A percentile compares a stretch with the other conserved stretches of the same genome.
Evolutionary conservation across 2,329 filamentous ascomycete species (phyloP).

Genomic region (Colletotrichum somersetense): DNA sequence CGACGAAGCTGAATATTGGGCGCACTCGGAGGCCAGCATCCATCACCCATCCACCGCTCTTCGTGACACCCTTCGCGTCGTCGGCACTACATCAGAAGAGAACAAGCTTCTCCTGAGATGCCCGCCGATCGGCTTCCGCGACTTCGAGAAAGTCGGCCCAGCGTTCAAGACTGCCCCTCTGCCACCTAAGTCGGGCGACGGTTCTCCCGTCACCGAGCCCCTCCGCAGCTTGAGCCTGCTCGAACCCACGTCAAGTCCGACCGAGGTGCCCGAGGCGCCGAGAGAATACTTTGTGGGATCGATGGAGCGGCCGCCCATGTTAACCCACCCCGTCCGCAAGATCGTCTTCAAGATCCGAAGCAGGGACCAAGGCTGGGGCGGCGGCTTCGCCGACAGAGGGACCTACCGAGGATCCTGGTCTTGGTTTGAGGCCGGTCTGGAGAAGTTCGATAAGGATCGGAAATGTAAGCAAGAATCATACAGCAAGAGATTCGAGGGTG

Average conservation of each 20-base stretch:
- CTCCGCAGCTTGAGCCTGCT: constrained; percentile 24
- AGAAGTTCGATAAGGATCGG: constrained; percentile 62
- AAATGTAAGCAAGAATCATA: constrained; percentile 42
- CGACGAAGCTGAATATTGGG: constrained; percentile 74
- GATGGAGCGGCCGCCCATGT: constrained; percentile 43
- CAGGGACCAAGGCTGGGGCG: constrained; percentile 71
- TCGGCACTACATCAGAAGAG: constrained; percentile 45
- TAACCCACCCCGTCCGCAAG: constrained; percentile 68
- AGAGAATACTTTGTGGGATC: constrained; percentile 51
- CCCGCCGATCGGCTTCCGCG: constrained; percentile 53
- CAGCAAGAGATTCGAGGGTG: rapidly evolving
- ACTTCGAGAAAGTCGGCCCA: constrained; percentile 28
- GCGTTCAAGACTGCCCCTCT: constrained; percentile 36
- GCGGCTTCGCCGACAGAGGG: constrained; percentile 46
- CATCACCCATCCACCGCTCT: constrained; percentile 44
- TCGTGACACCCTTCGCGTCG: constrained; percentile 43
- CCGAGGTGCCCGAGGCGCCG: constrained; percentile 22
- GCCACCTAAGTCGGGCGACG: constrained; percentile 21
- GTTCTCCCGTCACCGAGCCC: constrained; percentile 21
- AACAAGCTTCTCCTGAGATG: constrained; percentile 52
- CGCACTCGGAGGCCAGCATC: constrained; percentile 56
- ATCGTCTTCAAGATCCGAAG: constrained; percentile 70
- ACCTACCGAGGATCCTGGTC: constrained; percentile 66
- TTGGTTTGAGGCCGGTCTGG: constrained; percentile 74
- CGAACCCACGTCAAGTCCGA: constrained; percentile 13